Base-by-base conservation (phyloP, 2,329 filamentous ascomycete genomes). In the Hypoxylon sp. region DNA sequence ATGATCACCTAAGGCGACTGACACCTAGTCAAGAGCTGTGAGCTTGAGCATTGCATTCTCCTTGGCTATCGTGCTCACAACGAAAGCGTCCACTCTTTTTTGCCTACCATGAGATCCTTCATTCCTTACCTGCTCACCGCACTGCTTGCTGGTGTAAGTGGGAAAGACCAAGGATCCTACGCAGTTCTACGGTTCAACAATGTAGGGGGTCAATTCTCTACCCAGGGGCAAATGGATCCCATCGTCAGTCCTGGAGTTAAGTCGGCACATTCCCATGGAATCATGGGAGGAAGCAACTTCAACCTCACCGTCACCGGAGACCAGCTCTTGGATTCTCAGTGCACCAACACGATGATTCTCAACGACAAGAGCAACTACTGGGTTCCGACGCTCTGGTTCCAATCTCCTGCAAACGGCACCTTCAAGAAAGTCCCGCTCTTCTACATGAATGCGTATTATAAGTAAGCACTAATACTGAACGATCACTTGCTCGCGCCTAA, bases 401-500 rank as follows among this genome's bases (percentile, higher is more conserved):
- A 82, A 69, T 84, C 90, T 67, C 83, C 86, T 71, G 78, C 83
- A 70, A 87, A 88, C 66, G 85, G 85, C 51, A 83, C 84, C 46
- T 86, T 92, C 69, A 86, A 88, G 77, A 82, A 84, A 20, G 91
- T 93, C n/a, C 82, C 87, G 33, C 80, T 91, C 62, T 89, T 89
- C 72, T 92, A 91, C 74, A 88, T 90, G 85, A 89, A 89, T 72
- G 85, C 85, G 66, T 95, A 95, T 80, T 93, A 94, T 79, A 88
- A 90, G 85, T 87, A 76, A 77, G 84, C n/a, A n/a, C n/a, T n/a
- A n/a, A n/a, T n/a, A n/a, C n/a, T n/a, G n/a, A n/a, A 9, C 2
- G 2, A 71, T 32, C 8, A 11, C 9, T 22, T 4, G 9, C 11
- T 38, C 20, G 2, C 9, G 38, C n/a, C 61, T 69, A 53, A 69